A percentile compares a stretch with the other conserved stretches of the same genome.
Conservation (phyloP, 106 monocot species). For the Phalaenopsis equestris region DNA sequence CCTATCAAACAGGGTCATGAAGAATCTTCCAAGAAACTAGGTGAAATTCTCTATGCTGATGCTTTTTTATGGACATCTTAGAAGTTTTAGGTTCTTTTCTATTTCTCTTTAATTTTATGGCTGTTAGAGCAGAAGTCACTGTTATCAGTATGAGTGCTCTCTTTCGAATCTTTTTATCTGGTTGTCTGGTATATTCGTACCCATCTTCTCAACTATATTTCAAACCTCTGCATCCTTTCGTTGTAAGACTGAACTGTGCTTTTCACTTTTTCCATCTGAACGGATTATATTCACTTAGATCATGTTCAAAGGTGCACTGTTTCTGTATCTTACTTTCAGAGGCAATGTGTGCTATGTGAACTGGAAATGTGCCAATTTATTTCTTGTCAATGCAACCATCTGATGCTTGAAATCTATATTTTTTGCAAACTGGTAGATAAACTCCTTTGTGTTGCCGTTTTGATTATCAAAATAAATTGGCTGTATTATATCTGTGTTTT, state of each 20-base stretch:
- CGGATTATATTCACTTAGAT: not conserved
- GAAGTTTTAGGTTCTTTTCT: conserved; percentile 9
- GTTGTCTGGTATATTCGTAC: conserved; percentile 1
- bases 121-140: conserved; percentile 6
- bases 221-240: conserved; percentile 3
- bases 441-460: not conserved
- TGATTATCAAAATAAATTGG: not conserved
- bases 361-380: not conserved
- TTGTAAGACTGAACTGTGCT: not conserved
- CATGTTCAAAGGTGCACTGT: not conserved
- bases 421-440: not conserved
- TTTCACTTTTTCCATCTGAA: not conserved
- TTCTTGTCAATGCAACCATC: conserved; percentile 1
- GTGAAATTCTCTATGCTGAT: conserved; percentile 3
- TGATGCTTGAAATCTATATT: not conserved
- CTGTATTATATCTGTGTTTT: not conserved
- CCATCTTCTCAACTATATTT: conserved; percentile 3
- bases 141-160: not conserved
- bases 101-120: conserved; percentile 1
- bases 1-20: conserved; percentile 1
- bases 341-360: not conserved
- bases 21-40: conserved; percentile 6
- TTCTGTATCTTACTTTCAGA: not conserved
- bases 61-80: conserved; percentile 6
- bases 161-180: conserved; percentile 4